Base-by-base conservation (phyloP, 176 grass and related monocot species). In the Hsuehochloa calcarea region DNA sequence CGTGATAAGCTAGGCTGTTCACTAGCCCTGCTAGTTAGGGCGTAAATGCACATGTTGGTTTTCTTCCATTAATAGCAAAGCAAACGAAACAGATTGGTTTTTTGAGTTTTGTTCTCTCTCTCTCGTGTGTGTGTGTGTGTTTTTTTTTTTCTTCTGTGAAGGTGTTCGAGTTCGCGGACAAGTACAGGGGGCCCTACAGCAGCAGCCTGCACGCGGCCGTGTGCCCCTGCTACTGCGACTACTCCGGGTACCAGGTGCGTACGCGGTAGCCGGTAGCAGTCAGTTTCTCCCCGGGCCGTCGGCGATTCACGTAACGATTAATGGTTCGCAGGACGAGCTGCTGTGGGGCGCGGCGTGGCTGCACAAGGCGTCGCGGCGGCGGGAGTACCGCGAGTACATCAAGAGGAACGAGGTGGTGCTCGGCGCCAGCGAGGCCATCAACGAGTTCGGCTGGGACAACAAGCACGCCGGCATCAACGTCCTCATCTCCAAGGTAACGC, bases 391-490 rank as follows among this genome's bases (percentile, higher is more conserved):
- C 31, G 93, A 95, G 17, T 92, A 98, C 82, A 97, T 97, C 72
- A 91, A 91, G 77, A 40, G 79, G 23, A 97, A 97, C 78, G 95
- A 97, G 87, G 92, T 95, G 35, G 87, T 87, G 77, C 80, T 97
- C 5, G 89, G 87, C 22, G 92, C 95, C 0, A 81, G 85, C 84
- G 92, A 92, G 43, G 55, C 84, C 44, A 90, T 93, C 71, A 95
- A 95, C 74, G 96, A 98, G 87, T 98, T 98, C 50, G 93, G 93
- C 0, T 98, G 96, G 96, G 96, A 98, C 15, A 98, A 98, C 82
- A 98, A 98, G 88, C 96, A 98, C 74, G 96, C 96, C 50, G 96
- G 96, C 20, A 98, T 95, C 45, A 95, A 98, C 87, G 88, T 98
- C 56, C 93, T 98, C 52, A 92, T 95, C 64, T 93, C 93, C 45